Evolutionary conservation across 176 grass and related monocot species (phyloP), one percentile per base, ranked within the genome.

Genomic region (Secale cereale): DNA sequence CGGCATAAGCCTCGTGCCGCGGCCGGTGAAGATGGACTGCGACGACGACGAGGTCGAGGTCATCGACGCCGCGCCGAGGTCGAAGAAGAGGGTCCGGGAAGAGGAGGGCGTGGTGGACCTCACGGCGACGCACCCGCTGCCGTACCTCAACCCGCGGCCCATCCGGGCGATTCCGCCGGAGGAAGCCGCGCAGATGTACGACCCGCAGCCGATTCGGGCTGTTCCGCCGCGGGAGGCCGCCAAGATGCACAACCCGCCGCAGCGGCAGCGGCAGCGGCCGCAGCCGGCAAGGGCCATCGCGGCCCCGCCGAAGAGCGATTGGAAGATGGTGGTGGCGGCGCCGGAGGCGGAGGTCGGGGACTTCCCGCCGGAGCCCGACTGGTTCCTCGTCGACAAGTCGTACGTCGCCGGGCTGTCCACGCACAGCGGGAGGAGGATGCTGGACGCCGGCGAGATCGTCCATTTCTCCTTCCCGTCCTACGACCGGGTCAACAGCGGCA

Each of bases 331-430:
- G 40, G 85, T 86, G 17, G 78, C 73, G 82, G 84, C 88, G 8
- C 83, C 90, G 33, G 81, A 91, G 40, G 83, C 91, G 4, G 95
- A 98, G 85, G 15, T 94, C 7, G 91, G 90, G 3, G 91, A 98
- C n/a, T 91, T 94, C 69, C 85, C 91, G 2, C 91, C 76, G 78
- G 92, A 94, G 59, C 80, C 27, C 61, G 92, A 93, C 35, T 98
- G 92, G 92, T 93, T 93, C 60, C 85, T 98, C 28, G 90, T 90
- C 59, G 86, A 80, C n/a, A 94, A 90, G 77, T 62, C 89, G 37
- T 98, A 90, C n/a, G 79, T 98, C 56, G 45, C 61, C 0, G 95
- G 92, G 28, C 61, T 98, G 50, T 98, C 95, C 11, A 98, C 95
- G 26, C 89, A 86, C 85, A 85, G 89, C 12, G 95, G 95, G 29